Conservation (phyloP, 1,284 basidiomycete genomes). For the Moesziomyces sp. region DNA sequence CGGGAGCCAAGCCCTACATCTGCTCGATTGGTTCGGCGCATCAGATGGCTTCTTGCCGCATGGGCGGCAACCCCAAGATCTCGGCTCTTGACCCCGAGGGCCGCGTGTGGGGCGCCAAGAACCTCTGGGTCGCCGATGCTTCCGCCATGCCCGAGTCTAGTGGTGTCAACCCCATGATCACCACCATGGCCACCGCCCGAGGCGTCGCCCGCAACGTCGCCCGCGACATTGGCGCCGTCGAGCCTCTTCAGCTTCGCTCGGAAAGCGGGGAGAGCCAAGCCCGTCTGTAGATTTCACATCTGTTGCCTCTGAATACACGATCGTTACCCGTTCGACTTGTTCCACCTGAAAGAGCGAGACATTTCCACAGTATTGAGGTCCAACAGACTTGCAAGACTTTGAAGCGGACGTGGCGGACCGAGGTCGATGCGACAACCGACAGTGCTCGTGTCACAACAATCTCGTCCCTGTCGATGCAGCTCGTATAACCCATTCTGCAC, state of each 20-base stretch:
- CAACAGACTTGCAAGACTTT: no score
- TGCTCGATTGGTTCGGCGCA: constrained; percentile 59
- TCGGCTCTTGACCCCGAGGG: constrained; percentile 69
- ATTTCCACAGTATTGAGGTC: no score
- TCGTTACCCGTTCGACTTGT: neutral
- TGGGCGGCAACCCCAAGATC: constrained; percentile 66
- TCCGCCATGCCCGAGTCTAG: constrained; percentile 68
- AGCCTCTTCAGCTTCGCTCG: constrained; percentile 23
- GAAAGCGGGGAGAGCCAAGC: constrained; percentile 19
- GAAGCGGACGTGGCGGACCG: no score
- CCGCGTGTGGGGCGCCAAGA: constrained; percentile 69
- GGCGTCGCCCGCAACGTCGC: constrained; percentile 64
- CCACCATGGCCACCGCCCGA: constrained; percentile 64
- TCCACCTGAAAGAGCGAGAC: no score
- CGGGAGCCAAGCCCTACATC: constrained; percentile 51
- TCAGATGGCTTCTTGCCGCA: constrained; percentile 70
- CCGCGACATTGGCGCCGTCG: constrained; percentile 57
- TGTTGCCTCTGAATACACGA: neutral
- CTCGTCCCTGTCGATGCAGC: no score
- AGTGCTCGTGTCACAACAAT: no score
- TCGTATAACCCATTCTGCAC: no score
- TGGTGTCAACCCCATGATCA: constrained; percentile 71
- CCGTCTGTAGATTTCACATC: constrained; percentile 14
- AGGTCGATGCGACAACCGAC: no score
- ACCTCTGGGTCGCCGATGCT: constrained; percentile 71